These are phyloP conservation scores for Erucastrum elatum DNA, from an alignment of 345 rosid species.

Conservation along the genomic window DNA sequence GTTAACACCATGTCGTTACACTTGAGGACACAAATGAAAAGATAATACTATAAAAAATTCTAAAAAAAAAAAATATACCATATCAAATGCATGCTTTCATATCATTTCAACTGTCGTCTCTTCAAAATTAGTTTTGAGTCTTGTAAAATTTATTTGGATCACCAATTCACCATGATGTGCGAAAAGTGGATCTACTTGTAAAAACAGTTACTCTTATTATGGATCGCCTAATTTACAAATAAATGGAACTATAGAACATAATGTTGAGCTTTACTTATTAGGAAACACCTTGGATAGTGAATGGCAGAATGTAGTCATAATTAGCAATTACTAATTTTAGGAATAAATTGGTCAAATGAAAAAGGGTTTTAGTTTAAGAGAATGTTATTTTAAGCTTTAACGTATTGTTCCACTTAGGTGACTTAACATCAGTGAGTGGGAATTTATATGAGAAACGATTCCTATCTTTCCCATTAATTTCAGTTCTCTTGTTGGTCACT, in stretches of 20 bases:
- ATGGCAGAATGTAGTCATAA: slow-evolving; percentile 1
- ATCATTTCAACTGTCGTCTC: not conserved
- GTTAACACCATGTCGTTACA: slow-evolving; percentile 31
- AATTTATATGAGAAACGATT: slow-evolving; percentile 25
- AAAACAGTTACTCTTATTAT: not conserved
- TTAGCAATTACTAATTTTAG: slow-evolving; percentile 17
- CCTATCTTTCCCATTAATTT: slow-evolving; percentile 14
- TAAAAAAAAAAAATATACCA: not conserved
- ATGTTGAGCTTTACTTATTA: not conserved
- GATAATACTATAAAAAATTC: not conserved
- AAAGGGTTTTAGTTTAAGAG: slow-evolving; percentile 3
- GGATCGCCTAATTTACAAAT: not conserved
- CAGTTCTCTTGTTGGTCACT: slow-evolving; percentile 13
- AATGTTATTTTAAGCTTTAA: not conserved
- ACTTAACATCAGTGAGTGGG: slow-evolving; percentile 33
- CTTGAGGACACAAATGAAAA: not conserved
- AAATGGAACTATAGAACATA: slow-evolving; percentile 5
- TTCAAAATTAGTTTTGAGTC: not conserved
- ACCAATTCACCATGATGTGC: not conserved
- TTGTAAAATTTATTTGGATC: not conserved
- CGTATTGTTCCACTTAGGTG: slow-evolving; percentile 31
- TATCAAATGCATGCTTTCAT: not conserved
- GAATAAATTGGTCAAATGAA: slow-evolving; percentile 23
- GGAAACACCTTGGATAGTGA: slow-evolving; percentile 17
- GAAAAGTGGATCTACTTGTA: not conserved